A percentile compares a stretch with the other conserved stretches of the same genome.
These are phyloP conservation scores for Phialocephala sp. DNA, from an alignment of 2,329 filamentous ascomycete genomes.

Conservation along the genomic window DNA sequence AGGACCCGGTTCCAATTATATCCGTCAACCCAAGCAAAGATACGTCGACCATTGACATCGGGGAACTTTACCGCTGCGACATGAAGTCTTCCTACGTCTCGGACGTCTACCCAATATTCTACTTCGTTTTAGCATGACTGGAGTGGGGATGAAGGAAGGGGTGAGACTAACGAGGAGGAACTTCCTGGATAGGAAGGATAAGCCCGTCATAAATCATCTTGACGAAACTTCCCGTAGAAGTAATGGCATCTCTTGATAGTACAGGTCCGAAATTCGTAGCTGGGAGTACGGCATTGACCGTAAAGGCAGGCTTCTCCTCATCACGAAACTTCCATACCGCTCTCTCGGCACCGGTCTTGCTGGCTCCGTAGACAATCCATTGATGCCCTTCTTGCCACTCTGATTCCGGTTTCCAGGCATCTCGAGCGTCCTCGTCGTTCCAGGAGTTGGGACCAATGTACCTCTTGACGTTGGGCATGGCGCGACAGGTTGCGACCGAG, in stretches of 20 bases:
- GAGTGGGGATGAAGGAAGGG: not conserved
- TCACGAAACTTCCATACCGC: constrained; percentile 45
- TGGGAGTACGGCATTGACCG: constrained; percentile 40
- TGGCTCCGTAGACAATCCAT: constrained; percentile 44
- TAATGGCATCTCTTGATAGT: not conserved
- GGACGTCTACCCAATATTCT: constrained; percentile 3
- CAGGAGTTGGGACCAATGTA: constrained; percentile 40
- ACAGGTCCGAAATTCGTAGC: constrained; percentile 13
- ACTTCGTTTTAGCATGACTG: not conserved
- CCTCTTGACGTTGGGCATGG: constrained; percentile 25
- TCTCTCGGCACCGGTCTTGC: constrained; percentile 46
- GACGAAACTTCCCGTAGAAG: not conserved
- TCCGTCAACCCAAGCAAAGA: not conserved
- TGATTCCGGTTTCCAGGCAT: constrained; percentile 45
- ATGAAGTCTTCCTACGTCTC: not conserved
- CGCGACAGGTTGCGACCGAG: constrained; percentile 33
- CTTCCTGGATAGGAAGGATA: not conserved
- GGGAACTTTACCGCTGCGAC: constrained; percentile 14
- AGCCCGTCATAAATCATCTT: constrained; percentile 2
- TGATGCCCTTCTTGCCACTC: constrained; percentile 30
- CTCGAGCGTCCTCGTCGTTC: constrained; percentile 42
- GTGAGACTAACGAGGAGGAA: not conserved
- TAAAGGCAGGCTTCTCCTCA: constrained; percentile 36
- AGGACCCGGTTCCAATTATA: constrained; percentile 5
- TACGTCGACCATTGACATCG: constrained; percentile 1